Percentiles rank a stretch among this genome's conserved stretches.
phyloP scores from a whole-genome alignment of 2,329 filamentous ascomycete genomes.

The Herpotrichia juniperi region DNA sequence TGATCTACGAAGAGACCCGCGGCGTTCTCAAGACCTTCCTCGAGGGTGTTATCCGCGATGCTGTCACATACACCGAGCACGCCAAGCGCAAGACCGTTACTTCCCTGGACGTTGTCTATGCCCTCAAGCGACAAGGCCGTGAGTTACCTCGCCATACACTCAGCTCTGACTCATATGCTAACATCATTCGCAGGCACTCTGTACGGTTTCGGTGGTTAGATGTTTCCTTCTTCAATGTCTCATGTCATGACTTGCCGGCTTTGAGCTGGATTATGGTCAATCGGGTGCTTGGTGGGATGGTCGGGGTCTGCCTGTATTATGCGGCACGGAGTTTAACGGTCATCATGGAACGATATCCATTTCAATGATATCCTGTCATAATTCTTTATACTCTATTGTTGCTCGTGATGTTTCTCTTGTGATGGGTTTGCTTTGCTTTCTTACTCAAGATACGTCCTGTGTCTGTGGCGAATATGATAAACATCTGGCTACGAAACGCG shows the following conservation, averaged over 20 bases:
- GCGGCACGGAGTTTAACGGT: slow-evolving; percentile 19
- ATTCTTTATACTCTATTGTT: slow-evolving; percentile 12
- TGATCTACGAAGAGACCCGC: slow-evolving; percentile 86
- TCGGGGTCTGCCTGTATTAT: slow-evolving; percentile 24
- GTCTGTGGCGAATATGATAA: not conserved
- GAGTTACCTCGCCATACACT: slow-evolving; percentile 22
- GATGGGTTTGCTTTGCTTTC: not conserved
- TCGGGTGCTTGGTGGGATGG: slow-evolving; percentile 22
- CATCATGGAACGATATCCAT: slow-evolving; percentile 22
- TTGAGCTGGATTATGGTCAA: slow-evolving; percentile 8
- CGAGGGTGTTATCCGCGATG: slow-evolving; percentile 79
- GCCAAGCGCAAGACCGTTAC: slow-evolving; percentile 78
- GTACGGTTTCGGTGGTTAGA: slow-evolving; percentile 72
- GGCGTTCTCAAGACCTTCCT: slow-evolving; percentile 85
- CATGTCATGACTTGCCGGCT: slow-evolving; percentile 39
- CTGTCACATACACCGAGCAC: slow-evolving; percentile 83
- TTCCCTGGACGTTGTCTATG: slow-evolving; percentile 68
- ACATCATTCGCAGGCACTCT: slow-evolving; percentile 56
- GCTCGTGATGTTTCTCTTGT: not conserved
- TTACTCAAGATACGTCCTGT: not conserved
- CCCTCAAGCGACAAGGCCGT: slow-evolving; percentile 68
- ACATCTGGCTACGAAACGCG: too few species aligned
- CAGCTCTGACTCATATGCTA: slow-evolving; percentile 6
- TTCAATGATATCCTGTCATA: slow-evolving; percentile 12
- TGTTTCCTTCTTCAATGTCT: slow-evolving; percentile 36